Percentiles rank a stretch among this genome's conserved stretches.
phyloP scores from a whole-genome alignment of 225 moss, liverwort and hornwort genomes.

The Sphagnum contortum region DNA sequence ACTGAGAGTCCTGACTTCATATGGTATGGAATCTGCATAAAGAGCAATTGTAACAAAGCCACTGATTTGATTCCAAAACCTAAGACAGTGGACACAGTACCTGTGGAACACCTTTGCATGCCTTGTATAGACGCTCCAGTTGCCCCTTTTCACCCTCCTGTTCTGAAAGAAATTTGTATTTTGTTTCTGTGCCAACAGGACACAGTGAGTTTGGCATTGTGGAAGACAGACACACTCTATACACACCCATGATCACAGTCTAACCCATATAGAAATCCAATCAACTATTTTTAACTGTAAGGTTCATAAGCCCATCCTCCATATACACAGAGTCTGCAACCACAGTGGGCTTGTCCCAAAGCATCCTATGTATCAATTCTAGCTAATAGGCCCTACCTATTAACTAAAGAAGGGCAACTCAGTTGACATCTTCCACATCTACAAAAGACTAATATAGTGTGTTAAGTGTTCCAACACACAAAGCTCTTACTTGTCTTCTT shows the following conservation, averaged over 20 bases:
- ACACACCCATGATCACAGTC: too few relatives aligned
- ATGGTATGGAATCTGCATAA: too few relatives aligned
- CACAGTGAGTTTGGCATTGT: too few relatives aligned
- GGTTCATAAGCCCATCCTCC: too few relatives aligned
- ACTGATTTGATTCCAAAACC: too few relatives aligned
- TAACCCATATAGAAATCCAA: too few relatives aligned
- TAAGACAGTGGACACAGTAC: conserved; percentile 11
- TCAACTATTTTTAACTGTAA: too few relatives aligned
- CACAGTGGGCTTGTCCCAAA: neutral
- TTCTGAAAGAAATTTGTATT: conserved; percentile 78
- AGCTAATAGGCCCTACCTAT: too few relatives aligned
- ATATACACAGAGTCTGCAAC: neutral
- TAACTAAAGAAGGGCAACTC: neutral
- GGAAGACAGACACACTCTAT: too few relatives aligned
- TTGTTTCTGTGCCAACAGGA: conserved; percentile 38
- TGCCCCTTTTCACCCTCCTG: conserved; percentile 79
- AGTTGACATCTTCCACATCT: neutral
- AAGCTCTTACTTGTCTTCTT: conserved; percentile 55
- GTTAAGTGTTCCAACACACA: conserved; percentile 1
- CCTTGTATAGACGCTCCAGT: conserved; percentile 64
- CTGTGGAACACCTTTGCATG: conserved; percentile 74
- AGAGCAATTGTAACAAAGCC: too few relatives aligned
- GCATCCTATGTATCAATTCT: neutral
- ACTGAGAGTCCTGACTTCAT: too few relatives aligned
- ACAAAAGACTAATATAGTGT: neutral